Percentiles rank a stretch among this genome's conserved stretches.
phyloP scores from a whole-genome alignment of 2,329 filamentous ascomycete species.

The Fonsecaea erecta region DNA sequence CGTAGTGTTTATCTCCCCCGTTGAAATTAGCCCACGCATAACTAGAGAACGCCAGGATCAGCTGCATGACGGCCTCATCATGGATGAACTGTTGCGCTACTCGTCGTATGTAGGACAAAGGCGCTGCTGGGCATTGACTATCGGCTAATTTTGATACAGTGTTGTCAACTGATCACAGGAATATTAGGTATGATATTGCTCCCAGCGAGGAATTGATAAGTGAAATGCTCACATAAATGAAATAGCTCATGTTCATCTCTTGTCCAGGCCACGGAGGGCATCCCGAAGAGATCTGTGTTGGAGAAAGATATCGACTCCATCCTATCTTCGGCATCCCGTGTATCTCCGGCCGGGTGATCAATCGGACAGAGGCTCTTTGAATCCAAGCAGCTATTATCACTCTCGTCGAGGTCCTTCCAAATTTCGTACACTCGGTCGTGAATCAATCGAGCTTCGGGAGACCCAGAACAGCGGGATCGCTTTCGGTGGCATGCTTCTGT shows the following conservation, averaged over 20 bases:
- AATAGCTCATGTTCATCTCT: background rate
- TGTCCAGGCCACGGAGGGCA: background rate
- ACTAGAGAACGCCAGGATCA: background rate
- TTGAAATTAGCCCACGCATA: background rate
- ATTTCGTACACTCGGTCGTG: background rate
- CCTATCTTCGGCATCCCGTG: background rate
- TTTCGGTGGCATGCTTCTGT: background rate
- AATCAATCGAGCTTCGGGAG: background rate
- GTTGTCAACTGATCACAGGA: background rate
- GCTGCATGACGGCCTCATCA: constrained; percentile 5
- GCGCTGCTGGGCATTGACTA: background rate
- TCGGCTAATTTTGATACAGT: background rate
- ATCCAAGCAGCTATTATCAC: background rate
- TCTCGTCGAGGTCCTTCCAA: background rate
- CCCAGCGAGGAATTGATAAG: background rate
- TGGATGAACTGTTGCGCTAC: constrained; percentile 1
- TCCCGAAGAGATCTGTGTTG: background rate
- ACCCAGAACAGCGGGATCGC: background rate
- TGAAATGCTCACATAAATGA: background rate
- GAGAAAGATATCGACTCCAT: background rate
- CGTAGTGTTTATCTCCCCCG: background rate
- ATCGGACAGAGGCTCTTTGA: background rate
- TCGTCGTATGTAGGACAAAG: constrained; percentile 1
- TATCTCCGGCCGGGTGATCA: background rate
- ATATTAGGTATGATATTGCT: background rate